phyloP scores from a whole-genome alignment of 148 eudicot genomes.

The Rhododendron griersonianum region DNA sequence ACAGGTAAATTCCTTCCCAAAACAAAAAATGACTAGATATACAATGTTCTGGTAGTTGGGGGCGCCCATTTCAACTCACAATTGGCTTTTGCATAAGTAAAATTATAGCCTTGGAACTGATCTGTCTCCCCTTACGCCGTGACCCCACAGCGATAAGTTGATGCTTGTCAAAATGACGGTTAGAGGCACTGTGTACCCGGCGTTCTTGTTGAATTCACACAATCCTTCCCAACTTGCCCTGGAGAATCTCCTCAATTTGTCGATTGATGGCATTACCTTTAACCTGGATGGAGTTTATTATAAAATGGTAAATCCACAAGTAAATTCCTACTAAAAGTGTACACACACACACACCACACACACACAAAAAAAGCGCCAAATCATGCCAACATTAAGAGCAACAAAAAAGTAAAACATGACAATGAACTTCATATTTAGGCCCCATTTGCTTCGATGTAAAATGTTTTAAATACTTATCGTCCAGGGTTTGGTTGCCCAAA shows the following conservation, averaged over 20 bases:
- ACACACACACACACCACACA: not conserved
- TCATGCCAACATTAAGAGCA: not conserved
- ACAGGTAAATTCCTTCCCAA: not conserved
- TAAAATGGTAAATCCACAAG: not conserved
- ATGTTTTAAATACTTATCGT: too few relatives aligned
- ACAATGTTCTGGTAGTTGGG: not conserved
- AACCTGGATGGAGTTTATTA: constrained; percentile 27
- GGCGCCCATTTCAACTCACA: not conserved
- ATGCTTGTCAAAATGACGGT: not conserved
- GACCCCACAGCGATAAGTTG: not conserved
- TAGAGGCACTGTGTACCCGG: not conserved
- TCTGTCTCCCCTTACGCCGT: not conserved
- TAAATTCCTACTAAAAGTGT: not conserved
- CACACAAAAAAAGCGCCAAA: not conserved
- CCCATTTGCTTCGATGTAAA: not conserved
- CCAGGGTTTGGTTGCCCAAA: not conserved
- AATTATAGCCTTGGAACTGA: not conserved
- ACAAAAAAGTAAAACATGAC: not conserved
- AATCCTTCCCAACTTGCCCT: not conserved
- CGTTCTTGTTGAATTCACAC: constrained; percentile 9
- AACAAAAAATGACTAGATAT: not conserved
- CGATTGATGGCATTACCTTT: constrained; percentile 51
- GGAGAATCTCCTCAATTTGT: constrained; percentile 33
- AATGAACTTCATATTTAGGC: not conserved
- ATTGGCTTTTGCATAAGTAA: not conserved